These are phyloP conservation scores for Amaranthus cruentus DNA, from an alignment of 148 eudicot genomes.

Conservation along the genomic window DNA sequence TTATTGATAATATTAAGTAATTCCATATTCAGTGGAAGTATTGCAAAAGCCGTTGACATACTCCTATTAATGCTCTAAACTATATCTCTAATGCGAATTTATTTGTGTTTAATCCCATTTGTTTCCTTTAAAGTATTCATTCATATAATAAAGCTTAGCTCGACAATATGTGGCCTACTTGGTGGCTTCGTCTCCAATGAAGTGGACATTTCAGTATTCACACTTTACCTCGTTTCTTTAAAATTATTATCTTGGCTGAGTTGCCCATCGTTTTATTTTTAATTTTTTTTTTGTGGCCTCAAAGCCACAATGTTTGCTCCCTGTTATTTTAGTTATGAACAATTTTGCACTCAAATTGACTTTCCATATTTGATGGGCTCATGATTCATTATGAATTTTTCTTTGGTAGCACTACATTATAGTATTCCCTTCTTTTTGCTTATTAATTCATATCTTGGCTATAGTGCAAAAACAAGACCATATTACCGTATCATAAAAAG, in stretches of 20 bases:
- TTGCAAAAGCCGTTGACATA: conserved; percentile 20
- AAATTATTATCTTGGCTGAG: conserved; percentile 8
- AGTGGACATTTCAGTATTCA: conserved; percentile 13
- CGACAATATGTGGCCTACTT: conserved; percentile 23
- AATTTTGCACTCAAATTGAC: background rate
- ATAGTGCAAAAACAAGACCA: too few relatives aligned
- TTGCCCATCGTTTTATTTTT: conserved; percentile 14
- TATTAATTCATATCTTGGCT: too few relatives aligned
- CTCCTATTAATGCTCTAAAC: conserved; percentile 23
- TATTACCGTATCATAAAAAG: too few relatives aligned
- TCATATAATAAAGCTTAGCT: conserved; percentile 15
- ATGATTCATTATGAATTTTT: conserved; percentile 3
- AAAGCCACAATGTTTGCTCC: background rate
- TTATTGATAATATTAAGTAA: conserved; percentile 16
- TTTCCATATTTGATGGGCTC: background rate
- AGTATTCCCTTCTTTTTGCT: too few relatives aligned
- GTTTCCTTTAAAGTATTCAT: conserved; percentile 10
- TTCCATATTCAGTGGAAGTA: conserved; percentile 23
- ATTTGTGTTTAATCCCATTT: conserved; percentile 4
- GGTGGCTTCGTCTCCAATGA: conserved; percentile 16
- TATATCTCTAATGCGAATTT: conserved; percentile 19
- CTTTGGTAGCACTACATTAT: background rate
- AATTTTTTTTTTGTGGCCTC: background rate
- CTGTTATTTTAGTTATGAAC: conserved; percentile 1
- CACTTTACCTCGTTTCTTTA: conserved; percentile 14